These are phyloP conservation scores for Cercospora sesami DNA, from an alignment of 2,329 filamentous ascomycete species.

Conservation along the genomic window DNA sequence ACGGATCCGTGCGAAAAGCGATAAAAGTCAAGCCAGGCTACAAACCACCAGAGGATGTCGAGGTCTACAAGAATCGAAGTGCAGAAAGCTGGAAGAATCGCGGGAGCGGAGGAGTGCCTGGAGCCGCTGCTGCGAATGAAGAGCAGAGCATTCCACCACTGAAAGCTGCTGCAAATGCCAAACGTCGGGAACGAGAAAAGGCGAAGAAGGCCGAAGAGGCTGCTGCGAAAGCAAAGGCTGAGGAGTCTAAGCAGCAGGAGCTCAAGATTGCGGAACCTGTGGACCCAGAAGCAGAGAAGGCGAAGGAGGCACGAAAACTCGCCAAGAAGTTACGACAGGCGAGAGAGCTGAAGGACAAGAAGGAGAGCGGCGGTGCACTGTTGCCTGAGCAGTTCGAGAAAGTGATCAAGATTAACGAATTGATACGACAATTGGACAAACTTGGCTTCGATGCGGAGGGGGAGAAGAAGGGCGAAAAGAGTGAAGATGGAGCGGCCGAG, in stretches of 20 bases:
- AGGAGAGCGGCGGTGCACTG: slow-evolving; percentile 78
- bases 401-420: slow-evolving; percentile 93
- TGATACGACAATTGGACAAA: slow-evolving; percentile 81
- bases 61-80: slow-evolving; percentile 90
- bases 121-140: slow-evolving; percentile 57
- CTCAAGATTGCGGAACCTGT: slow-evolving; percentile 46
- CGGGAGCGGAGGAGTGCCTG: slow-evolving; percentile 68
- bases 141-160: slow-evolving; percentile 46
- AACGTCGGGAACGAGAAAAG: slow-evolving; percentile 58
- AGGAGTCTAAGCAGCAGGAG: slow-evolving; percentile 25
- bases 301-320: slow-evolving; percentile 89
- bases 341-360: slow-evolving; percentile 84
- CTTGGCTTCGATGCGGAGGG: slow-evolving; percentile 82
- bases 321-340: slow-evolving; percentile 96
- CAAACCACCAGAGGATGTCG: slow-evolving; percentile 89
- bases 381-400: slow-evolving; percentile 96
- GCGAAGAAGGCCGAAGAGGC: slow-evolving; percentile 62
- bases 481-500: neutral
- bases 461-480: slow-evolving; percentile 50
- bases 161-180: slow-evolving; percentile 67
- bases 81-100: slow-evolving; percentile 82
- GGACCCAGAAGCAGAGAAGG: slow-evolving; percentile 74
- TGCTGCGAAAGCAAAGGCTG: slow-evolving; percentile 62
- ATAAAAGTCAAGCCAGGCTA: slow-evolving; percentile 94
- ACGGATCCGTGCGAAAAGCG: slow-evolving; percentile 89